Conservation (phyloP, 768 basidiomycete genomes). For the Tricholoma sp. region DNA sequence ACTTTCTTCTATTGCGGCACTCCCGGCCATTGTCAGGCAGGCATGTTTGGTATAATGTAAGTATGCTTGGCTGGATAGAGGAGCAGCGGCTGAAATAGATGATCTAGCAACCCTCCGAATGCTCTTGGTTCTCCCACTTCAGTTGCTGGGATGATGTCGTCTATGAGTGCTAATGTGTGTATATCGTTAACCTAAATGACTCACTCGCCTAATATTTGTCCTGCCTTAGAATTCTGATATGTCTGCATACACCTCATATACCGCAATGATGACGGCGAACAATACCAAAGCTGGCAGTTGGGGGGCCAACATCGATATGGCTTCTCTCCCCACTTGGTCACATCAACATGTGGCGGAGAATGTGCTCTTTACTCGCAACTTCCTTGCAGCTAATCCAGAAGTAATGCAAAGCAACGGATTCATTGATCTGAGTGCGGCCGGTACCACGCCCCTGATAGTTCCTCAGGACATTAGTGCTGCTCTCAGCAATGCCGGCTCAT, state of each 20-base stretch:
- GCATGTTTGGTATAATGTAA: constrained; percentile 81
- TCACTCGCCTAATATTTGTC: constrained; percentile 1
- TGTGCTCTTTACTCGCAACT: constrained; percentile 44
- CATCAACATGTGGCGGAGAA: constrained; percentile 49
- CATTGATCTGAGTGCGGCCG: constrained; percentile 41
- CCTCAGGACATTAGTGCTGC: constrained; percentile 53
- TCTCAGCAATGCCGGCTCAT: constrained; percentile 31
- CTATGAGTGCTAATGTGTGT: constrained; percentile 40
- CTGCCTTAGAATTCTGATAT: constrained; percentile 46
- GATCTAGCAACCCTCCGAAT: constrained; percentile 51
- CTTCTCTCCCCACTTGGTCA: constrained; percentile 49
- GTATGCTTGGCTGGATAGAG: constrained; percentile 4
- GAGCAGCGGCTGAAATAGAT: background rate
- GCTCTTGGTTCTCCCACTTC: constrained; percentile 40
- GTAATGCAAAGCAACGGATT: constrained; percentile 44
- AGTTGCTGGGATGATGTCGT: constrained; percentile 48
- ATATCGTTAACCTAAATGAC: background rate
- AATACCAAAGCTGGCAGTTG: constrained; percentile 47
- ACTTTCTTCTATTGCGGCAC: constrained; percentile 72
- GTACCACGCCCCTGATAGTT: constrained; percentile 47
- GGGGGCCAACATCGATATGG: constrained; percentile 62
- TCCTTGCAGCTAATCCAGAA: constrained; percentile 46
- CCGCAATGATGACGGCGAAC: constrained; percentile 40
- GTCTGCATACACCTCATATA: constrained; percentile 50
- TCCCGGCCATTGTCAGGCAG: constrained; percentile 70